These are phyloP conservation scores for Incumbomyces delicatus DNA, from an alignment of 2,329 filamentous ascomycete species.

Conservation along the genomic window DNA sequence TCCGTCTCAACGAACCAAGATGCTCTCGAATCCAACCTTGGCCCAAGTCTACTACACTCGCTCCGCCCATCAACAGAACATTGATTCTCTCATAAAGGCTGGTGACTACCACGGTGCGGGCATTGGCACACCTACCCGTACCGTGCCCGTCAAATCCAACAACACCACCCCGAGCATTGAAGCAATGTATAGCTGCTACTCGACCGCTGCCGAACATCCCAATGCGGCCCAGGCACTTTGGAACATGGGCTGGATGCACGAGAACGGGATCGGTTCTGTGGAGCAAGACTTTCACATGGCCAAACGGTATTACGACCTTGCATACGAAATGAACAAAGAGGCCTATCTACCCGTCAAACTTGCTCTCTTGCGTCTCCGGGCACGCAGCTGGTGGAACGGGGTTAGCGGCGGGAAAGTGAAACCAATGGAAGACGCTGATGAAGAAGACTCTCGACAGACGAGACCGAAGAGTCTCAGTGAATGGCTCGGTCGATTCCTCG, in stretches of 20 bases:
- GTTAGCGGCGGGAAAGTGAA: slow-evolving; percentile 85
- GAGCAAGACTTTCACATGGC: slow-evolving; percentile 95
- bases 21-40: slow-evolving; percentile 49
- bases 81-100: slow-evolving; percentile 94
- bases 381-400: slow-evolving; percentile 88
- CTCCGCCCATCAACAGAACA: slow-evolving; percentile 83
- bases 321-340: slow-evolving; percentile 81
- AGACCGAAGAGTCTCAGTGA: slow-evolving; percentile 71
- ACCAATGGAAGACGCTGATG: slow-evolving; percentile 70
- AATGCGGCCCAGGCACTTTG: slow-evolving; percentile 91
- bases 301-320: slow-evolving; percentile 90
- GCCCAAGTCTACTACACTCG: slow-evolving; percentile 92
- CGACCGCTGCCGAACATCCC: slow-evolving; percentile 79
- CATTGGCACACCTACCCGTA: slow-evolving; percentile 42
- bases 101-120: slow-evolving; percentile 92
- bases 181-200: slow-evolving; percentile 89
- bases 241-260: slow-evolving; percentile 99
- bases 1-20: slow-evolving; percentile 26
- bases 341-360: slow-evolving; percentile 88
- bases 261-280: slow-evolving; percentile 76
- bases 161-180: slow-evolving; percentile 50
- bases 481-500: slow-evolving; percentile 79
- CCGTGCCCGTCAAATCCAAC: slow-evolving; percentile 2
- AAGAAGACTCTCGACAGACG: slow-evolving; percentile 32
- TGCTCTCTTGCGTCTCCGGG: slow-evolving; percentile 72